Percentiles rank a stretch among this genome's conserved stretches.
Conservation (phyloP, 352 stramenopile genomes). For the Pythium phragmiticola region DNA sequence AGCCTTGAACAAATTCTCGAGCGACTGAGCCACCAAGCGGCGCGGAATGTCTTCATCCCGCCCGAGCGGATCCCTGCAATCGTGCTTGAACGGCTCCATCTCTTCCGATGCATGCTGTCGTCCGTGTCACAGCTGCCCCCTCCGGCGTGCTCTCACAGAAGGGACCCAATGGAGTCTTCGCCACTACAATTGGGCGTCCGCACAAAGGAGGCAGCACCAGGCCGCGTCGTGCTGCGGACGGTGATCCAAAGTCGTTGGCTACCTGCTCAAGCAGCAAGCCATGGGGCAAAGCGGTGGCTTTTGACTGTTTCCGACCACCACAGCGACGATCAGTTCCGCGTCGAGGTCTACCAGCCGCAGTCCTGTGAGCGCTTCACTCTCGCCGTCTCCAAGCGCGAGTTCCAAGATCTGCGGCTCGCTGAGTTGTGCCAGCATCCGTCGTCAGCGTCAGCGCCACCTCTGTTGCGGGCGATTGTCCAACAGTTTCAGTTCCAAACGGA, state of each 20-base stretch:
- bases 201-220: constrained; percentile 26
- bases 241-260: constrained; percentile 35
- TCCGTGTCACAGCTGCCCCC: not conserved
- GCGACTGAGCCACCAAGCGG: constrained; percentile 42
- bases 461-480: constrained; percentile 20
- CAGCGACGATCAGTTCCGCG: constrained; percentile 19
- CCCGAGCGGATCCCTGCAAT: constrained; percentile 35
- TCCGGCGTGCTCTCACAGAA: not conserved
- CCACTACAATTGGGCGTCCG: constrained; percentile 25
- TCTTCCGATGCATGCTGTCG: constrained; percentile 33
- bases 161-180: not conserved
- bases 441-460: not conserved
- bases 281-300: constrained; percentile 26
- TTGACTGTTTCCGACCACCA: constrained; percentile 34
- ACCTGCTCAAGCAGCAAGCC: not conserved
- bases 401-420: constrained; percentile 28
- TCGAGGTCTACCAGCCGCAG: constrained; percentile 45
- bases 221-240: constrained; percentile 35
- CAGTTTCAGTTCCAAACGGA: constrained; percentile 33
- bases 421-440: constrained; percentile 22
- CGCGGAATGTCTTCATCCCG: constrained; percentile 33
- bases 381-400: constrained; percentile 26
- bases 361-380: constrained; percentile 26
- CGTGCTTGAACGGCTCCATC: constrained; percentile 61
- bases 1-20: constrained; percentile 55